These are phyloP conservation scores for Geotrichum restrictum DNA, from an alignment of 1,139 yeast genomes.

Conservation along the genomic window DNA sequence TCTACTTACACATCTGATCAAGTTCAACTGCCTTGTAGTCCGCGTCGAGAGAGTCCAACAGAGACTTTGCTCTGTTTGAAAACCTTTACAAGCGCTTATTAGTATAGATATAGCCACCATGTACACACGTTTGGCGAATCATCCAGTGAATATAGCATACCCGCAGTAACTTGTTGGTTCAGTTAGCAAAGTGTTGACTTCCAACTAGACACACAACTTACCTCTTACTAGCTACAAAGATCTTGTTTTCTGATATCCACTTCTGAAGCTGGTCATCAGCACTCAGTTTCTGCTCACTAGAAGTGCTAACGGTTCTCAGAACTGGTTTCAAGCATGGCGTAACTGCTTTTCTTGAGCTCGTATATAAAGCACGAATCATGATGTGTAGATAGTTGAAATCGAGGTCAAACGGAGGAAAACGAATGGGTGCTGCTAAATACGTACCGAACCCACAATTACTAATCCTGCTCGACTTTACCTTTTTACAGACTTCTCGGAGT, in stretches of 20 bases:
- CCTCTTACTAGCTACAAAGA: constrained; percentile 83
- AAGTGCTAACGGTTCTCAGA: background rate
- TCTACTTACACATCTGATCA: constrained; percentile 15
- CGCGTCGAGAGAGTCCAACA: constrained; percentile 10
- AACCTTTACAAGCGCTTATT: too few species aligned
- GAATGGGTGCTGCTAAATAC: too few species aligned
- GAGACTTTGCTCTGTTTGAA: constrained; percentile 18
- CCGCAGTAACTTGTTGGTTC: constrained; percentile 15
- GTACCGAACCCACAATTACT: too few species aligned
- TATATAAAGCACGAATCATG: too few species aligned
- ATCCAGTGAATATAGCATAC: constrained; percentile 8
- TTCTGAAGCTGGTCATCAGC: constrained; percentile 50
- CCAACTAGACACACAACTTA: constrained; percentile 25
- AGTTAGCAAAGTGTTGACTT: constrained; percentile 7
- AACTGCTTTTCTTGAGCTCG: too few species aligned
- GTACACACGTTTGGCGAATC: too few species aligned
- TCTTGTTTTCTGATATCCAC: constrained; percentile 60
- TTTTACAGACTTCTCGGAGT: background rate
- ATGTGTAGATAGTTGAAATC: too few species aligned
- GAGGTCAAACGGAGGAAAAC: too few species aligned
- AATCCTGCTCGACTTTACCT: too few species aligned
- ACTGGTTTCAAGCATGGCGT: too few species aligned
- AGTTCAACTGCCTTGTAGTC: constrained; percentile 17
- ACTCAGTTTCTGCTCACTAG: background rate
- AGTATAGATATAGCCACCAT: too few species aligned